phyloP scores from a whole-genome alignment of 2,329 filamentous ascomycete genomes.

The Aspergillus ibericus region DNA sequence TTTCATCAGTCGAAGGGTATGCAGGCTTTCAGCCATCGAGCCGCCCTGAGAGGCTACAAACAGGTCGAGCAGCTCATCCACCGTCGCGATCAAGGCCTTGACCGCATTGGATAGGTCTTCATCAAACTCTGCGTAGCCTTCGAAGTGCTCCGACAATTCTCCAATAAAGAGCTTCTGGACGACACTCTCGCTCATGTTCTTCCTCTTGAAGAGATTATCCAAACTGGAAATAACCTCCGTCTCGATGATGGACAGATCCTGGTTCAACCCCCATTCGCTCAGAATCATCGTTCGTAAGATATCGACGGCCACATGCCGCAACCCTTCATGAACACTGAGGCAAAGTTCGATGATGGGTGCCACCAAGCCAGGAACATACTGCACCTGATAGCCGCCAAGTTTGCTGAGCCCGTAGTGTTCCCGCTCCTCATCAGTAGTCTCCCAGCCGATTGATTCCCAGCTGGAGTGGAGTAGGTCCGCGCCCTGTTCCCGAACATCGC shows the following conservation, averaged over 20 bases:
- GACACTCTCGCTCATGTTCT: conserved; percentile 82
- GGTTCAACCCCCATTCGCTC: conserved; percentile 94
- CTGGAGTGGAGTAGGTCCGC: conserved; percentile 79
- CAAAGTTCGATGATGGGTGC: conserved; percentile 91
- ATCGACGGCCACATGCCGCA: conserved; percentile 86
- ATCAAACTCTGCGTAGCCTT: conserved; percentile 65
- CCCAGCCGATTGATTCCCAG: conserved; percentile 98
- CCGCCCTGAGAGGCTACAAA: conserved; percentile 84
- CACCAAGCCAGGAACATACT: conserved; percentile 92
- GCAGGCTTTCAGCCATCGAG: conserved; percentile 74
- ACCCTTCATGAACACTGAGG: conserved; percentile 88
- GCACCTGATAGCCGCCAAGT: conserved; percentile 95
- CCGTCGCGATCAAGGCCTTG: conserved; percentile 74
- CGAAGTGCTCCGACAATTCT: conserved; percentile 80
- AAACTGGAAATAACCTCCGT: conserved; percentile 95
- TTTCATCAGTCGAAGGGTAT: conserved; percentile 88
- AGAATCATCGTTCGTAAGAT: conserved; percentile 97
- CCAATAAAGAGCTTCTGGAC: conserved; percentile 89
- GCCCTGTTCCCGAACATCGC: conserved; percentile 89
- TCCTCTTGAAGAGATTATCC: conserved; percentile 85
- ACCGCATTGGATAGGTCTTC: conserved; percentile 76
- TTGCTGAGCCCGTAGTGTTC: conserved; percentile 74
- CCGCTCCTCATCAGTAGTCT: conserved; percentile 77
- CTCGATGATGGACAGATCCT: conserved; percentile 87
- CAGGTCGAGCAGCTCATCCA: conserved; percentile 88